Conservation (phyloP, 345 rosid species). For the Salix arbutifolia region DNA sequence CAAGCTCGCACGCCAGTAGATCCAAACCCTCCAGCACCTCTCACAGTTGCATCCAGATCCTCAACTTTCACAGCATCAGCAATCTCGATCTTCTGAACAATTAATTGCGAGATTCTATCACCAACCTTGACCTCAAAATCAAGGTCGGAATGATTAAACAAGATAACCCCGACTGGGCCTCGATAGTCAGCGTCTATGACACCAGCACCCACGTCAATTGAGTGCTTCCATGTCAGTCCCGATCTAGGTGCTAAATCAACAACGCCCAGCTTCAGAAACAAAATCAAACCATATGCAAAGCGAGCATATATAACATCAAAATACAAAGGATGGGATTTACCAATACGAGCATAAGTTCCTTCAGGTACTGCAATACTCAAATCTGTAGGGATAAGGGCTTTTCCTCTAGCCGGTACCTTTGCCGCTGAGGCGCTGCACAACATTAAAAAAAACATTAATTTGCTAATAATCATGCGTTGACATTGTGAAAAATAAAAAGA, state of each 20-base stretch:
- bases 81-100: constrained; percentile 65
- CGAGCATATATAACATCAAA: no score
- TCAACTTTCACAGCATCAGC: constrained; percentile 66
- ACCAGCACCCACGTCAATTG: constrained; percentile 9
- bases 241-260: constrained; percentile 55
- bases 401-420: constrained; percentile 80
- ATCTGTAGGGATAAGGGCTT: constrained; percentile 69
- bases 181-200: no score
- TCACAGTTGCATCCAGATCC: constrained; percentile 56
- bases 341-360: constrained; percentile 78
- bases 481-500: neutral
- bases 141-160: no score
- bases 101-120: constrained; percentile 61
- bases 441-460: neutral
- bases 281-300: neutral
- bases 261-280: neutral
- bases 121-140: no score
- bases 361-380: constrained; percentile 64
- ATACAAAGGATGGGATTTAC: constrained; percentile 12
- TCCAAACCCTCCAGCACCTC: constrained; percentile 84
- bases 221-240: constrained; percentile 73
- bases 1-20: no score
- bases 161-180: no score
- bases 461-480: neutral
- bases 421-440: constrained; percentile 48